Conservation (phyloP, 129 eudicot species). For the Artemisia tridentata region DNA sequence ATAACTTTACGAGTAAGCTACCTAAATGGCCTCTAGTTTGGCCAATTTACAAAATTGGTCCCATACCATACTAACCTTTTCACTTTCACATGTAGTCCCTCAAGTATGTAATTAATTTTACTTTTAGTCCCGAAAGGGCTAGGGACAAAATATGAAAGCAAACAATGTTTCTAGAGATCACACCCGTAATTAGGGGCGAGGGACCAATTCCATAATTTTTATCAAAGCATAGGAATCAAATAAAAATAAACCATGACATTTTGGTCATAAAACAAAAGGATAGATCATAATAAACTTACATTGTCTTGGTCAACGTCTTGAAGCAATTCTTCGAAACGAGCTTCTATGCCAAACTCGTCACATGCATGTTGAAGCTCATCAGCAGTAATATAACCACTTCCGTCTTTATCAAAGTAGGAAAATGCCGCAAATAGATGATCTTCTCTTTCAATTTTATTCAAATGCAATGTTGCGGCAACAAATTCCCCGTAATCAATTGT, state of each 20-base stretch:
- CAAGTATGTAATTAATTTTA: too few species aligned
- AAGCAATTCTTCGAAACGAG: constrained; percentile 68
- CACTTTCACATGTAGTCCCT: too few species aligned
- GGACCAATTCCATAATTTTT: too few species aligned
- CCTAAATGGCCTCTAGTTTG: too few species aligned
- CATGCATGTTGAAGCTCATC: constrained; percentile 90
- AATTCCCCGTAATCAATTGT: constrained; percentile 78
- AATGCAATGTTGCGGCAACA: constrained; percentile 80
- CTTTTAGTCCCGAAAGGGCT: too few species aligned
- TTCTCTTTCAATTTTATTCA: constrained; percentile 69
- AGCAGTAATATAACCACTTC: constrained; percentile 78
- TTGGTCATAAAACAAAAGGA: not conserved
- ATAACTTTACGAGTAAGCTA: too few species aligned
- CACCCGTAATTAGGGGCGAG: too few species aligned
- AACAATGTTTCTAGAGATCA: too few species aligned
- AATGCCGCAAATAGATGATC: constrained; percentile 81
- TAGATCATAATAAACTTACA: constrained; percentile 38
- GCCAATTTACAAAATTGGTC: too few species aligned
- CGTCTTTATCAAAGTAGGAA: constrained; percentile 74
- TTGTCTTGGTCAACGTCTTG: constrained; percentile 79
- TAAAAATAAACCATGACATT: not conserved
- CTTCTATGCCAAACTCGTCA: constrained; percentile 64
- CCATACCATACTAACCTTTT: too few species aligned
- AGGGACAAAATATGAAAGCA: too few species aligned
- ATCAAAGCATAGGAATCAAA: too few species aligned